These are phyloP conservation scores for Firmiana major DNA, from an alignment of 345 rosid genomes.

Conservation along the genomic window DNA sequence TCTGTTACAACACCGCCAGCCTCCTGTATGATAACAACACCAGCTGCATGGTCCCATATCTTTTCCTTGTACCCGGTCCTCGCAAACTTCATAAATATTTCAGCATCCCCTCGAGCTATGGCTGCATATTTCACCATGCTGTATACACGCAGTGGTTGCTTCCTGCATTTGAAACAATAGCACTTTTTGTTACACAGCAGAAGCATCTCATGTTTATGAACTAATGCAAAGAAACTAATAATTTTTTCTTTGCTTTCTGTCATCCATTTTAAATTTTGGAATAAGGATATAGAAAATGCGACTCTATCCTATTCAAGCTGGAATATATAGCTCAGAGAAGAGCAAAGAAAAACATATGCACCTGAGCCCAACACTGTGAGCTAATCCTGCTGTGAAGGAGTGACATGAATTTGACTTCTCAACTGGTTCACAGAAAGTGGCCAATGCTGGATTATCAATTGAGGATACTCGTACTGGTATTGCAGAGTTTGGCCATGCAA, in stretches of 20 bases:
- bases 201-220: not conserved
- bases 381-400: constrained; percentile 58
- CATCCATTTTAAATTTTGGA: not conserved
- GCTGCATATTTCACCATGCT: constrained; percentile 63
- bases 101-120: constrained; percentile 55
- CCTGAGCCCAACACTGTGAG: constrained; percentile 56
- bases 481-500: constrained; percentile 45
- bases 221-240: not conserved
- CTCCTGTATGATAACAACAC: constrained; percentile 42
- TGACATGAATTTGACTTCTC: constrained; percentile 54
- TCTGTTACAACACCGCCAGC: constrained; percentile 59
- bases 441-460: constrained; percentile 46
- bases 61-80: constrained; percentile 55
- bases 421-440: constrained; percentile 58
- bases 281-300: too few species aligned
- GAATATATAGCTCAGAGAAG: not conserved
- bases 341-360: constrained; percentile 10
- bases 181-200: not conserved
- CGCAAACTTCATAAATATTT: constrained; percentile 54
- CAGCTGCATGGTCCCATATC: constrained; percentile 65
- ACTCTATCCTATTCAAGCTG: too few species aligned
- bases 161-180: constrained; percentile 27
- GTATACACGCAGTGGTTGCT: constrained; percentile 50
- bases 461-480: constrained; percentile 38
- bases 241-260: not conserved